phyloP scores from a whole-genome alignment of 2,329 filamentous ascomycete species.

The Aspergillus texensis region DNA sequence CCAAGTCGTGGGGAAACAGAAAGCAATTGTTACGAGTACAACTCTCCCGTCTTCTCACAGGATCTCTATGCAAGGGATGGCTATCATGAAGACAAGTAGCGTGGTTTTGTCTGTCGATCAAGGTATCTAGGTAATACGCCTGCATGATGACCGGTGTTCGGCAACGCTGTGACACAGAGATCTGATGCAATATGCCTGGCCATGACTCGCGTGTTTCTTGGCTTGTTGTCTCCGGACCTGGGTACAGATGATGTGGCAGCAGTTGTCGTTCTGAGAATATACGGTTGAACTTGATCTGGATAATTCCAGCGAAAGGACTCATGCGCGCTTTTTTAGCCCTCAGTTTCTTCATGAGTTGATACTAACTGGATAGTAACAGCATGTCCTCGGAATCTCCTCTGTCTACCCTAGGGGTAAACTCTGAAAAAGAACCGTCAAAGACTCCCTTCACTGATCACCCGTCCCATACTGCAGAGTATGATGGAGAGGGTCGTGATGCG shows the following conservation, averaged over 20 bases:
- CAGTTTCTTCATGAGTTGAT: constrained; percentile 5
- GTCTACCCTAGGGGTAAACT: constrained; percentile 30
- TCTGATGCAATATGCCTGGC: neutral
- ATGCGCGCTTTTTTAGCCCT: constrained; percentile 35
- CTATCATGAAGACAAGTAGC: constrained; percentile 44
- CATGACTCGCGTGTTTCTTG: neutral
- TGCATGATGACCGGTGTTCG: constrained; percentile 49
- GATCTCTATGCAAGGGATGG: constrained; percentile 23
- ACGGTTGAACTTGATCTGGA: constrained; percentile 51
- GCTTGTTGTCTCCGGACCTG: neutral
- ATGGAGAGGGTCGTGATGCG: constrained; percentile 14
- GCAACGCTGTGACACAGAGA: constrained; percentile 18
- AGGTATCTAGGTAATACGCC: constrained; percentile 43
- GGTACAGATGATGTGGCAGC: constrained; percentile 10
- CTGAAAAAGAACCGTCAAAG: constrained; percentile 26
- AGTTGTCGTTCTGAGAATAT: constrained; percentile 45
- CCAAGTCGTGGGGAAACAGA: constrained; percentile 9
- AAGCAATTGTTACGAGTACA: constrained; percentile 29
- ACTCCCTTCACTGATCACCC: constrained; percentile 16
- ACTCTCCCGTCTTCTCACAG: constrained; percentile 26
- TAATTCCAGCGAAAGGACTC: constrained; percentile 51
- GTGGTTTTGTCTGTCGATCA: constrained; percentile 44
- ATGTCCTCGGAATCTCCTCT: constrained; percentile 36
- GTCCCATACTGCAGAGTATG: constrained; percentile 19
- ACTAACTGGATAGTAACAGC: constrained; percentile 30